Conservation (phyloP, 2,329 filamentous ascomycete species). For the Mycocentrospora acerina region DNA sequence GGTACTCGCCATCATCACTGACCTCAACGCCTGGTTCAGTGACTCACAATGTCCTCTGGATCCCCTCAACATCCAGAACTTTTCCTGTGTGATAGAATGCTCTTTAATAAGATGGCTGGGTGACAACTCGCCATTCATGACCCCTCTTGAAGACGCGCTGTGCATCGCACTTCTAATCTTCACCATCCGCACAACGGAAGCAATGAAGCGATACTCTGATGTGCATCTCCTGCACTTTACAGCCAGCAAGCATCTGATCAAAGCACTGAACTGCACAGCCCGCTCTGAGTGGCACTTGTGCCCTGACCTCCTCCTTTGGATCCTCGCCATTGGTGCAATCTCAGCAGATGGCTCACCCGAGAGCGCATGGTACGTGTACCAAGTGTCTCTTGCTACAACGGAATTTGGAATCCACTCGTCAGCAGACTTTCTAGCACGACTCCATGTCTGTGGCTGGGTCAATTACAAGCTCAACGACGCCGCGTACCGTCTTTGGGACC, state of each 20-base stretch:
- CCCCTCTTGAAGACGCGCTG: slow-evolving; percentile 38
- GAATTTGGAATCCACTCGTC: slow-evolving; percentile 33
- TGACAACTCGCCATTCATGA: slow-evolving; percentile 25
- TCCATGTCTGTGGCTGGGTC: slow-evolving; percentile 42
- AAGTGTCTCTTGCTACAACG: slow-evolving; percentile 33
- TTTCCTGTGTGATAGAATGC: slow-evolving; percentile 36
- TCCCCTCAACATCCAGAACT: slow-evolving; percentile 41
- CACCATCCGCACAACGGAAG: slow-evolving; percentile 38
- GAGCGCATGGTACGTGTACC: slow-evolving; percentile 36
- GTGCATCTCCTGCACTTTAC: slow-evolving; percentile 32
- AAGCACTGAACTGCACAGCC: slow-evolving; percentile 37
- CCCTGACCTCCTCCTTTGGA: slow-evolving; percentile 41
- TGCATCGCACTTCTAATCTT: slow-evolving; percentile 41
- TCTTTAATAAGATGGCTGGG: slow-evolving; percentile 35
- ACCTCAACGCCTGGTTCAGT: slow-evolving; percentile 38
- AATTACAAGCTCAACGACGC: slow-evolving; percentile 39
- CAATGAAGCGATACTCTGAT: slow-evolving; percentile 27
- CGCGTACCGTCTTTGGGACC: slow-evolving; percentile 32
- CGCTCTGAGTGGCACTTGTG: slow-evolving; percentile 32
- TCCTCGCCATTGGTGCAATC: slow-evolving; percentile 39
- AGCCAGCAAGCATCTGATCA: slow-evolving; percentile 37
- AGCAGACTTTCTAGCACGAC: slow-evolving; percentile 26
- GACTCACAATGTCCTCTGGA: slow-evolving; percentile 34
- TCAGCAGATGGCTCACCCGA: slow-evolving; percentile 36
- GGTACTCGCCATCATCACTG: slow-evolving; percentile 35